phyloP scores from a whole-genome alignment of 208 protist genomes.

The Crithidia bombi region DNA sequence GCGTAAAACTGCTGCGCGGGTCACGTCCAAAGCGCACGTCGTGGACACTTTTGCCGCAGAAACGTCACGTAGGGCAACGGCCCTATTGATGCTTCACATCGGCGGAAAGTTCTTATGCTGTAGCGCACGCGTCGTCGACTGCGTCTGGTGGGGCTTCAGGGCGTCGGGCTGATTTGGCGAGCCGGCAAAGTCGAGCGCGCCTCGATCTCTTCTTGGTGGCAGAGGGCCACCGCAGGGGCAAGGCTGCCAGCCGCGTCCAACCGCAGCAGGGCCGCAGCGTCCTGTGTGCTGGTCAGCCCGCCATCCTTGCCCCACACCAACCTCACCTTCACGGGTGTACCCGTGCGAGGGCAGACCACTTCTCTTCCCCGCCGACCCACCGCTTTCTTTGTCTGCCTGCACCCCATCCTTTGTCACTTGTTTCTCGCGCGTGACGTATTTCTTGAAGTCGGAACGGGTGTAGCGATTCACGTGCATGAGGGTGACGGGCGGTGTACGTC shows the following conservation, averaged over 20 bases:
- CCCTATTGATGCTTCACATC: conserved; percentile 29
- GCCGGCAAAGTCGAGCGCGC: background rate
- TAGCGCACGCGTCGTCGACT: background rate
- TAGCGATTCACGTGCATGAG: conserved; percentile 66
- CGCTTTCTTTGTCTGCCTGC: background rate
- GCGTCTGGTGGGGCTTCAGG: background rate
- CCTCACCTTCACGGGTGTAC: background rate
- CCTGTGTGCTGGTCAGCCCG: conserved; percentile 3
- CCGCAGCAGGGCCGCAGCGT: background rate
- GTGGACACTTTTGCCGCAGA: conserved; percentile 57
- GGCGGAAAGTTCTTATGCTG: background rate
- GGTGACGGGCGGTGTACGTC: conserved; percentile 59
- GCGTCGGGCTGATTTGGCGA: background rate
- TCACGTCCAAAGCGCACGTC: conserved; percentile 67
- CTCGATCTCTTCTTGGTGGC: background rate
- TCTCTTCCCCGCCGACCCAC: background rate
- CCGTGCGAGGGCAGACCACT: background rate
- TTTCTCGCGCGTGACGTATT: conserved; percentile 15
- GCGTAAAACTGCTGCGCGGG: conserved; percentile 52
- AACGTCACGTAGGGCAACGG: conserved; percentile 81
- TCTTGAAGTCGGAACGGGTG: conserved; percentile 50
- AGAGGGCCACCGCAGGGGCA: background rate
- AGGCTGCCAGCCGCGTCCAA: conserved; percentile 5
- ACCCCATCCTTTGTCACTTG: background rate
- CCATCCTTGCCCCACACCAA: background rate